Evolutionary conservation across 306 rosid species (phyloP).

Genomic region (Dryas alaskensis): DNA sequence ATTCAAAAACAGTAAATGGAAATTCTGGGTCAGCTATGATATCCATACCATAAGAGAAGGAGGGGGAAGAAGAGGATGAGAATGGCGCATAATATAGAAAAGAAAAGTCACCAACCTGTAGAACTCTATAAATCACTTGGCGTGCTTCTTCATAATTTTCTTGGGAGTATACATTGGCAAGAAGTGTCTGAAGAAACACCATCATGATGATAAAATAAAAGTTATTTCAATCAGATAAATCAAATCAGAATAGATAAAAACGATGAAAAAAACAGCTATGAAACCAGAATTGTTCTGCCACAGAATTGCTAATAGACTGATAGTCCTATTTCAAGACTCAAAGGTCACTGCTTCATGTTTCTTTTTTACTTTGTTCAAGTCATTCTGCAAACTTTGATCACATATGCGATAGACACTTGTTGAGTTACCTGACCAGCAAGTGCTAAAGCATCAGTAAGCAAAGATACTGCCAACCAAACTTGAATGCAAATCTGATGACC

Average conservation of each 20-base stretch:
- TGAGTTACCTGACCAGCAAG: conserved; percentile 81
- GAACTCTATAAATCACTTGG: conserved; percentile 54
- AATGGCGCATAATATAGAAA: background rate
- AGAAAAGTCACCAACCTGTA: conserved; percentile 53
- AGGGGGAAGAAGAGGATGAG: background rate
- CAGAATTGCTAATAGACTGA: too few species aligned
- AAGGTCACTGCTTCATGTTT: conserved; percentile 7
- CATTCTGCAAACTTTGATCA: conserved; percentile 7
- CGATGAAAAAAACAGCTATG: background rate
- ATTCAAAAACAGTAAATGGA: conserved; percentile 22
- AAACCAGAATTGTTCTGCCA: too few species aligned
- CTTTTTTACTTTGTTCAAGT: conserved; percentile 11
- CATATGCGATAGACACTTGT: background rate
- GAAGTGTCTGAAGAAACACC: conserved; percentile 61
- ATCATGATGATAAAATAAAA: conserved; percentile 14
- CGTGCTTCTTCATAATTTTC: conserved; percentile 77
- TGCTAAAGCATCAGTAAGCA: conserved; percentile 91
- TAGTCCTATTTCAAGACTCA: background rate
- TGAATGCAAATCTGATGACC: conserved; percentile 86
- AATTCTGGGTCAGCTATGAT: conserved; percentile 24
- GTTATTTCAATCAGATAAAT: conserved; percentile 17
- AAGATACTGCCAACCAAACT: conserved; percentile 88
- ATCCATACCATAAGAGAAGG: background rate
- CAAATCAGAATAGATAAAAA: background rate
- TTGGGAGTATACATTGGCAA: conserved; percentile 70